Evolutionary conservation across 345 rosid species (phyloP).

Genomic region (Eucalyptus sideroxylon): DNA sequence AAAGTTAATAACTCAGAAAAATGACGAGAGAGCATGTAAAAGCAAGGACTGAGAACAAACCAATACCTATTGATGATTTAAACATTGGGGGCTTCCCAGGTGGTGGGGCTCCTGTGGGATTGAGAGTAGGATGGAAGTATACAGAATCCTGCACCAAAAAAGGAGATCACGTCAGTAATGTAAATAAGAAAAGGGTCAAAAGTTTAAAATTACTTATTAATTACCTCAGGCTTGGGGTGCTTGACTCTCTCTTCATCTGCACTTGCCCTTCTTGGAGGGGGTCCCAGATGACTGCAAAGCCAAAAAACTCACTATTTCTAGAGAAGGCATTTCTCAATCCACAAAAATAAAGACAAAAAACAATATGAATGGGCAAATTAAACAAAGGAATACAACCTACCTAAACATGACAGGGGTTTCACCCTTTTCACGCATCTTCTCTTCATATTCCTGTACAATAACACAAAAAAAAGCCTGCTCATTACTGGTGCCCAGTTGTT

Average conservation of each 20-base stretch:
- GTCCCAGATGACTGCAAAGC: slow-evolving; percentile 74
- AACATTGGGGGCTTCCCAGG: slow-evolving; percentile 99
- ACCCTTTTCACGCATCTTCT: slow-evolving; percentile 93
- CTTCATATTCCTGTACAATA: slow-evolving; percentile 63
- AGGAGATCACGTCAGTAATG: neutral
- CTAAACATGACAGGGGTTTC: slow-evolving; percentile 97
- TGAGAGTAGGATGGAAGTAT: slow-evolving; percentile 89
- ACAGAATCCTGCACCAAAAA: slow-evolving; percentile 77
- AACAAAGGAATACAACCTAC: slow-evolving; percentile 13
- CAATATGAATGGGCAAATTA: neutral
- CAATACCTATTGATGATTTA: slow-evolving; percentile 68
- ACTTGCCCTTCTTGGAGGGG: slow-evolving; percentile 59
- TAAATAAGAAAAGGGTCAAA: neutral
- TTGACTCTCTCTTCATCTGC: slow-evolving; percentile 80
- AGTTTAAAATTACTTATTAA: neutral
- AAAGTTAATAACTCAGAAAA: neutral
- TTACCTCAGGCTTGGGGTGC: slow-evolving; percentile 88
- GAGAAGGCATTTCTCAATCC: neutral
- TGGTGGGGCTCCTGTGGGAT: slow-evolving; percentile 98
- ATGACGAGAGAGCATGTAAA: neutral
- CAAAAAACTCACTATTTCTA: neutral
- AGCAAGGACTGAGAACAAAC: neutral
- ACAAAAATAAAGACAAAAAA: neutral
- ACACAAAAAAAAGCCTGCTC: neutral
- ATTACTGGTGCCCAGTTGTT: neutral